Evolutionary conservation across 805 yeast species (phyloP).

Genomic region (Kodamaea kaohsiungensis): DNA sequence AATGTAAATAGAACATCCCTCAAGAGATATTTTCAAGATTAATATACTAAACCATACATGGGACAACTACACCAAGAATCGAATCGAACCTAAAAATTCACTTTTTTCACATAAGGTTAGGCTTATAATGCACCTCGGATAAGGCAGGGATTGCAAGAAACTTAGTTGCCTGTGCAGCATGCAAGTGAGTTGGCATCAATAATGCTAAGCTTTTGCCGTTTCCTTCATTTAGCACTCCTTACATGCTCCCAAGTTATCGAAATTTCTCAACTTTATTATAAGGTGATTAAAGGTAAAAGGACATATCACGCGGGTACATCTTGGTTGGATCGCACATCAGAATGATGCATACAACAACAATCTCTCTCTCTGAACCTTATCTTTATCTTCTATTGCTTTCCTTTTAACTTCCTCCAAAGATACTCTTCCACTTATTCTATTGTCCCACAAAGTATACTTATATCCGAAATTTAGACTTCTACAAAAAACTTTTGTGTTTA

Average conservation of each 20-base stretch:
- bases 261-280: background rate
- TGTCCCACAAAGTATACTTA: background rate
- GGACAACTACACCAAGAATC: background rate
- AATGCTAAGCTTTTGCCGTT: background rate
- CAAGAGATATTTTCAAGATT: background rate
- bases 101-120: background rate
- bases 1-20: background rate
- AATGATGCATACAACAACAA: background rate
- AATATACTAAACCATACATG: background rate
- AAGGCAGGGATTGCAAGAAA: constrained; percentile 3
- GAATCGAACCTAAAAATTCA: background rate
- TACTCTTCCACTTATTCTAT: background rate
- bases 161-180: background rate
- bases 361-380: background rate
- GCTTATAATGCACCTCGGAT: background rate
- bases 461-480: background rate
- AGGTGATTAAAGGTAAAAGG: background rate
- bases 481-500: background rate
- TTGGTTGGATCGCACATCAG: background rate
- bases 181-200: background rate
- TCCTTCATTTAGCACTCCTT: background rate
- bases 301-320: background rate
- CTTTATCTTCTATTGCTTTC: background rate
- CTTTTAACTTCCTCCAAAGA: background rate
- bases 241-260: background rate